phyloP scores from a whole-genome alignment of 2,329 filamentous ascomycete genomes.

The Alternaria postmessia region DNA sequence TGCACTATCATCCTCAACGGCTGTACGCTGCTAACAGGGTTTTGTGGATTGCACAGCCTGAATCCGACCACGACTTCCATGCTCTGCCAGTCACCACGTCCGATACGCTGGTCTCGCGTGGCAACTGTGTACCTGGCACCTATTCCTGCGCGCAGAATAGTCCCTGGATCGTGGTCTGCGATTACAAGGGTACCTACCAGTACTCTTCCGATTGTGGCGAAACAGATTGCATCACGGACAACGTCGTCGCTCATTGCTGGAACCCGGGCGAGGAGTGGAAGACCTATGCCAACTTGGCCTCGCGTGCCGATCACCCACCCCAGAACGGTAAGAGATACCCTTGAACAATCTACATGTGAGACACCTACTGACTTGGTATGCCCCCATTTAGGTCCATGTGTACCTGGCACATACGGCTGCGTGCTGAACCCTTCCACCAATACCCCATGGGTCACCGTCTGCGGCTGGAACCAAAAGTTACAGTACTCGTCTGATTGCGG shows the following conservation, averaged over 20 bases:
- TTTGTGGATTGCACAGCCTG: not conserved
- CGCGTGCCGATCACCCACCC: not conserved
- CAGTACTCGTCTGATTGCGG: not conserved
- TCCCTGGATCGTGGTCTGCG: conserved; percentile 6
- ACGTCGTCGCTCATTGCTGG: conserved; percentile 7
- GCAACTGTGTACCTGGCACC: not conserved
- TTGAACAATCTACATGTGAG: not conserved
- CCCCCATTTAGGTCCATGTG: not conserved
- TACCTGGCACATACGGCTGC: not conserved
- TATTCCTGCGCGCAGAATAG: not conserved
- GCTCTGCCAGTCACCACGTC: not conserved
- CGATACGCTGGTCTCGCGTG: not conserved
- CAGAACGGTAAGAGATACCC: not conserved
- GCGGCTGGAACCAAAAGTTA: not conserved
- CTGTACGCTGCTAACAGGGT: not conserved
- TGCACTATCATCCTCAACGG: not conserved
- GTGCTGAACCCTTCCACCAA: not conserved
- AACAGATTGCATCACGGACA: not conserved
- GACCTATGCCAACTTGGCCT: not conserved
- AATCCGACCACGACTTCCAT: not conserved
- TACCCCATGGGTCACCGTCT: not conserved
- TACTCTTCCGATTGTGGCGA: conserved; percentile 2
- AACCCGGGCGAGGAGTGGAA: not conserved
- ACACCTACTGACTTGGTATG: not conserved
- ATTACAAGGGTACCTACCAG: conserved; percentile 1